Percentiles rank a stretch among this genome's conserved stretches.
Evolutionary conservation across 2,329 filamentous ascomycete genomes (phyloP).

Genomic region (Pseudocercospora eumusae): DNA sequence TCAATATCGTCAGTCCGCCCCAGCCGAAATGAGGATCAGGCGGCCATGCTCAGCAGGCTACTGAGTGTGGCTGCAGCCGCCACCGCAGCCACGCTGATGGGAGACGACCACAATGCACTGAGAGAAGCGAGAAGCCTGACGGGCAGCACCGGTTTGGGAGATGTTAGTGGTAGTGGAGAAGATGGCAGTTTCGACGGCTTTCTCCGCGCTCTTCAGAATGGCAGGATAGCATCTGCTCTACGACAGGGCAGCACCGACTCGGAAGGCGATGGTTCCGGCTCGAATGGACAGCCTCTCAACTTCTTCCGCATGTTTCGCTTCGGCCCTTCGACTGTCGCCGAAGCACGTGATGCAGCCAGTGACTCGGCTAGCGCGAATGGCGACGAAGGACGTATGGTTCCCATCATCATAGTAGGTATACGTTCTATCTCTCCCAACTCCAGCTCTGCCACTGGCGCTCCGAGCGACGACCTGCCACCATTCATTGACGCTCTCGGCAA

Average conservation of each 20-base stretch:
- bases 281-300: slow-evolving; percentile 58
- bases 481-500: slow-evolving; percentile 55
- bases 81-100: slow-evolving; percentile 65
- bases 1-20: slow-evolving; percentile 35
- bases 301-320: slow-evolving; percentile 71
- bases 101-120: slow-evolving; percentile 58
- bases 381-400: slow-evolving; percentile 62
- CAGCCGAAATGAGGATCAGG: slow-evolving; percentile 61
- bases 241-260: slow-evolving; percentile 46
- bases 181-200: slow-evolving; percentile 66
- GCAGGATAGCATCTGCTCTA: slow-evolving; percentile 59
- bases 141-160: slow-evolving; percentile 40
- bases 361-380: slow-evolving; percentile 34
- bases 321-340: slow-evolving; percentile 51
- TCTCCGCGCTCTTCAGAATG: slow-evolving; percentile 63
- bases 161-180: slow-evolving; percentile 50
- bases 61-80: slow-evolving; percentile 64
- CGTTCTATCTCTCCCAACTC: slow-evolving; percentile 61
- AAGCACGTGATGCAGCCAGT: slow-evolving; percentile 24
- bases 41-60: slow-evolving; percentile 61
- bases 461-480: slow-evolving; percentile 51
- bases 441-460: slow-evolving; percentile 41
- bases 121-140: slow-evolving; percentile 58
- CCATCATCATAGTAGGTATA: slow-evolving; percentile 70
- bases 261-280: slow-evolving; percentile 44